Evolutionary conservation across 495 filamentous ascomycete species (phyloP).

Genomic region (Tuber microsphaerosporum): DNA sequence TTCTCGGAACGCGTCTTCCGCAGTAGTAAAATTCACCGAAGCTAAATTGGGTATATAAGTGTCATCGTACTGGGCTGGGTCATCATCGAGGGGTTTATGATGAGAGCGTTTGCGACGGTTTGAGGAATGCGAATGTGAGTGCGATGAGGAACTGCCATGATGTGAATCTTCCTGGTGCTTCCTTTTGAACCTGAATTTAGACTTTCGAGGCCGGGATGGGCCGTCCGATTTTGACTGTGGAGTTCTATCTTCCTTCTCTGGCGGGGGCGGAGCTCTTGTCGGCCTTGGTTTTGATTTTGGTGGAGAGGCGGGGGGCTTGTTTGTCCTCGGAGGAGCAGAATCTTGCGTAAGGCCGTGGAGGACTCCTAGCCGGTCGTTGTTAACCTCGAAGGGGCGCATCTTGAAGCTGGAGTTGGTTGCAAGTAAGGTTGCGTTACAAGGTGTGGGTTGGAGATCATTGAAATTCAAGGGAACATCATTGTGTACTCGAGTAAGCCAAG

Average conservation of each 20-base stretch:
- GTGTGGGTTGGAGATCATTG: neutral
- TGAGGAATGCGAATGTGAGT: constrained; percentile 8
- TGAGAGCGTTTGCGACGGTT: constrained; percentile 32
- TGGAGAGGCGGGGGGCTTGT: neutral
- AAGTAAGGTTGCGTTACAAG: neutral
- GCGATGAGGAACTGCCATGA: constrained; percentile 6
- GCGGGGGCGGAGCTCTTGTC: neutral
- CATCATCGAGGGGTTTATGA: constrained; percentile 26
- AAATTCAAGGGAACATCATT: neutral
- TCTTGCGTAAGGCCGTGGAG: constrained; percentile 35
- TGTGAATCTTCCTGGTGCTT: constrained; percentile 11
- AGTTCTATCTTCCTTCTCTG: constrained; percentile 2
- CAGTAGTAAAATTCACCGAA: constrained; percentile 47
- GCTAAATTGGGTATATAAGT: constrained; percentile 48
- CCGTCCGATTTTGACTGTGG: constrained; percentile 6
- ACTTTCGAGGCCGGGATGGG: constrained; percentile 3
- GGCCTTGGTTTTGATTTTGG: neutral
- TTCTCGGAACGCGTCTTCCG: constrained; percentile 75
- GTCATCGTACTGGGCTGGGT: constrained; percentile 49
- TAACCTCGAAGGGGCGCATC: constrained; percentile 34
- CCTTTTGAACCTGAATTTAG: constrained; percentile 38
- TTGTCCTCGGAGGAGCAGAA: constrained; percentile 11
- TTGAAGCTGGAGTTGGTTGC: neutral
- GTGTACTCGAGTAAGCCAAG: neutral
- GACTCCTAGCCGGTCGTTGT: constrained; percentile 34